Evolutionary conservation across 2,329 filamentous ascomycete genomes (phyloP), one percentile per base, ranked within the genome.

Genomic region (Talaromyces sp.): DNA sequence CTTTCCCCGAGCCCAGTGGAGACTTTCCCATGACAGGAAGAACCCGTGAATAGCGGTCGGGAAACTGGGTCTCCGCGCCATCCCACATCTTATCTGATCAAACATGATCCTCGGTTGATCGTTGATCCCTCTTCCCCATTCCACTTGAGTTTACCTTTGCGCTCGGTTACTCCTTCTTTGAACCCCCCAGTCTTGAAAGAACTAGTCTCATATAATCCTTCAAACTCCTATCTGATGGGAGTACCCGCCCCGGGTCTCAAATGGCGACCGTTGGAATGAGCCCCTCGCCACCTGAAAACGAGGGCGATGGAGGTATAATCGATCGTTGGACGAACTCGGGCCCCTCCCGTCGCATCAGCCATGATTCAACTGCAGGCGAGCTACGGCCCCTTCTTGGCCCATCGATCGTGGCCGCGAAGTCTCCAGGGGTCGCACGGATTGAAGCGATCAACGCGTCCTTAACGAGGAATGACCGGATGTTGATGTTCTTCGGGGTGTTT

Each of bases 401-500:
- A 8, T 48, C 48, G n/a, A 11, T 19, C 10, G 13, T 39, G 22
- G 41, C 17, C 27, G 41, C 27, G n/a, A 51, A 39, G 27, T 51
- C 48, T 9, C 35, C 48, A 4, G 48, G 48, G 24, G 48, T 51
- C n/a, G 48, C 48, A 11, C 41, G 48, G 2, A 51, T 51, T 33
- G 48, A 51, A 33, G 27, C 35, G 9, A 45, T 51, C 16, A 51
- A 51, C 1, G 10, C 48, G 6, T 39, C 40, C 7, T 33, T 51
- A 3, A 51, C 48, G 2, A 32, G 17, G 29, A 30, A 33, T 24
- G 48, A 51, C 17, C 40, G 48, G 10, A 33, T 40, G 5, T 20
- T 36, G 40, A 51, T 51, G 33, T 51, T 51, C 7, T 8, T 51
- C 6, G 48, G 48, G 2, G 48, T 51, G 5, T 51, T 51, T 41